Evolutionary conservation across 331 rosid species (phyloP).

Genomic region (Erythrophleum ivorense): DNA sequence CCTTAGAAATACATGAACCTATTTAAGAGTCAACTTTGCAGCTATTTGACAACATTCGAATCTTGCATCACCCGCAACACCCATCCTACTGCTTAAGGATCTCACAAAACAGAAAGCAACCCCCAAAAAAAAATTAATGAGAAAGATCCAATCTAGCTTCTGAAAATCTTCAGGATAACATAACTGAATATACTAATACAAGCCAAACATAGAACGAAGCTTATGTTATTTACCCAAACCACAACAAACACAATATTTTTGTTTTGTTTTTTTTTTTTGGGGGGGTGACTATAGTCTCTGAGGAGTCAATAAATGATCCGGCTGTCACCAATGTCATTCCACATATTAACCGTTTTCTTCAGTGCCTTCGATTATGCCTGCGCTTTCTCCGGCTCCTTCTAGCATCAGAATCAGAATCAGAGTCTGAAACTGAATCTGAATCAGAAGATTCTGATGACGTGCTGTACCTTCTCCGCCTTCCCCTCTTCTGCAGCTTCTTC

Average conservation of each 20-base stretch:
- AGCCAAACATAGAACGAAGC: constrained; percentile 33
- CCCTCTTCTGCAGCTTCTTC: constrained; percentile 65
- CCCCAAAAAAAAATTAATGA: neutral
- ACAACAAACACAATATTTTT: constrained; percentile 32
- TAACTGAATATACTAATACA: constrained; percentile 18
- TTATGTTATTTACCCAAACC: constrained; percentile 35
- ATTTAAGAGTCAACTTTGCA: neutral
- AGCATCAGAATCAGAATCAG: constrained; percentile 88
- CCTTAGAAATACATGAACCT: too few species aligned
- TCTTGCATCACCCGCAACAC: constrained; percentile 25
- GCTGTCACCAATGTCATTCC: constrained; percentile 30
- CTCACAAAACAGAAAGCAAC: constrained; percentile 18
- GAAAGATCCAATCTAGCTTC: constrained; percentile 37
- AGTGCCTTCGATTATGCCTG: constrained; percentile 67
- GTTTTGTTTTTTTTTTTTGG: neutral
- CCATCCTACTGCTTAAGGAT: constrained; percentile 26
- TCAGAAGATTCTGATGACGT: constrained; percentile 90
- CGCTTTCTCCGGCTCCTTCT: constrained; percentile 69
- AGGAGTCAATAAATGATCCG: constrained; percentile 13
- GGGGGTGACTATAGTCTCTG: neutral
- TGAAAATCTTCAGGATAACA: constrained; percentile 32
- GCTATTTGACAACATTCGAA: constrained; percentile 1
- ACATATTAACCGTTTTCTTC: constrained; percentile 40
- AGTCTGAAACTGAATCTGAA: constrained; percentile 73
- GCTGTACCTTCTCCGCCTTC: constrained; percentile 65